Evolutionary conservation across 1,284 basidiomycete genomes (phyloP), one percentile per base, ranked within the genome.

Genomic region (Cutaneotrichosporon arboriforme): DNA sequence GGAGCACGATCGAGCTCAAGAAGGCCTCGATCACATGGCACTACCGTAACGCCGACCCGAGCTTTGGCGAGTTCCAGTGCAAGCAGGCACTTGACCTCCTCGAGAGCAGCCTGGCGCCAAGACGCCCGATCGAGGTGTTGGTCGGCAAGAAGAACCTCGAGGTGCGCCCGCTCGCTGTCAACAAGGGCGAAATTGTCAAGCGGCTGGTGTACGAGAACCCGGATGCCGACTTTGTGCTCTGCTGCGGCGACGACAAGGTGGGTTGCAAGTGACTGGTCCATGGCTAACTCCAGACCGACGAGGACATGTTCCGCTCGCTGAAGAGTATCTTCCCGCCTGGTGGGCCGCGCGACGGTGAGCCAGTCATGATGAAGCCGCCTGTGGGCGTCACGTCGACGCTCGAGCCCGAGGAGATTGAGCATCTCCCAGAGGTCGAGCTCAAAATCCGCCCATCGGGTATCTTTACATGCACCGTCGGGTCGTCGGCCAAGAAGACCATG

Each of bases 181-280:
- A 97, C 81, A 97, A 98, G 82, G 94, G 94, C 54, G 94, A 97
- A 78, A 97, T 97, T 66, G 92, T 97, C 64, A 91, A 92, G 78
- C 80, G 92, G 43, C 85, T 97, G 53, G 72, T 97, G 55, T 97
- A 93, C 80, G 79, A 85, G 69, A 86, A 97, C 78, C 86, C 91
- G 2, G 90, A 96, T 60, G 86, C 88, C 44, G 89, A 96, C 72
- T 94, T 97, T 71, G 82, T 97, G 68, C 93, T 97, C 77, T 97
- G 94, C 72, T 93, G 90, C 0, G 94, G 94, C 48, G 94, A 97
- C 70, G 94, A 97, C 79, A 97, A 97, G 83, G 90, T 89, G 51
- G 57, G 79, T 68, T 12, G 13, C 56, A 65, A 18, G n/a, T 15
- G 35, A 47, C 17, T 5, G 22, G 15, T n/a, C 15, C n/a, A n/a